Conservation (phyloP, 768 basidiomycete genomes). For the Crucibulum laeve region DNA sequence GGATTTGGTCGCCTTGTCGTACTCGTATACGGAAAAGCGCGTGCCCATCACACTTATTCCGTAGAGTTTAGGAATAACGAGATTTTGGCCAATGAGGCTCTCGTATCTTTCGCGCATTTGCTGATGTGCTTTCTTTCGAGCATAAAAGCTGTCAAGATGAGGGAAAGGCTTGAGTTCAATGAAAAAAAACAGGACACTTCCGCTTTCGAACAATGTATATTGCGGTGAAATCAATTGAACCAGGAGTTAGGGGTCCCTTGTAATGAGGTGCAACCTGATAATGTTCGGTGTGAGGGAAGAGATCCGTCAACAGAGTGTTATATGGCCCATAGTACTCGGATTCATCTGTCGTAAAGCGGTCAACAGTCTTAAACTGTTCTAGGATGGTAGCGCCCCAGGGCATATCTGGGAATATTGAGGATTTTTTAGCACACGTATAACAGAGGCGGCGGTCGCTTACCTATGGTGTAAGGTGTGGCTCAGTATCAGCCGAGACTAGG, state of each 20-base stretch:
- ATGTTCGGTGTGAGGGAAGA: conserved; percentile 12
- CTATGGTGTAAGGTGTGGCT: too few relatives aligned
- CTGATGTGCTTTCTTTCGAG: conserved; percentile 7
- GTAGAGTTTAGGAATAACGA: conserved; percentile 10
- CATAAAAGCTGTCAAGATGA: conserved; percentile 4
- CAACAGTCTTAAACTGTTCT: conserved; percentile 14
- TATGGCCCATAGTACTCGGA: conserved; percentile 14
- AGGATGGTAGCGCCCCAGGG: conserved; percentile 1
- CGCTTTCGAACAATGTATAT: conserved; percentile 10
- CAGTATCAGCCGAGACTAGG: too few relatives aligned
- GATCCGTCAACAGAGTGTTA: conserved; percentile 11
- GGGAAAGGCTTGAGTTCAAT: conserved; percentile 7
- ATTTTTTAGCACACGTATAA: too few relatives aligned
- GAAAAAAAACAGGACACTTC: not conserved
- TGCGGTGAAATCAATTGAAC: conserved; percentile 11
- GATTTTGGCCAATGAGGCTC: conserved; percentile 1
- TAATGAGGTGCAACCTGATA: conserved; percentile 12
- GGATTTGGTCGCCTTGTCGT: conserved; percentile 5
- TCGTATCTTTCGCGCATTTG: conserved; percentile 9
- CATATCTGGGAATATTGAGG: not conserved
- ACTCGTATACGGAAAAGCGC: conserved; percentile 12
- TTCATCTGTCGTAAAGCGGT: conserved; percentile 11
- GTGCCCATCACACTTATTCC: conserved; percentile 14
- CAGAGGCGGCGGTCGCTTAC: too few relatives aligned
- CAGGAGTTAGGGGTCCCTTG: conserved; percentile 8